These are phyloP conservation scores for Trichosporon sp. DNA, from an alignment of 1,284 basidiomycete genomes.

Conservation along the genomic window DNA sequence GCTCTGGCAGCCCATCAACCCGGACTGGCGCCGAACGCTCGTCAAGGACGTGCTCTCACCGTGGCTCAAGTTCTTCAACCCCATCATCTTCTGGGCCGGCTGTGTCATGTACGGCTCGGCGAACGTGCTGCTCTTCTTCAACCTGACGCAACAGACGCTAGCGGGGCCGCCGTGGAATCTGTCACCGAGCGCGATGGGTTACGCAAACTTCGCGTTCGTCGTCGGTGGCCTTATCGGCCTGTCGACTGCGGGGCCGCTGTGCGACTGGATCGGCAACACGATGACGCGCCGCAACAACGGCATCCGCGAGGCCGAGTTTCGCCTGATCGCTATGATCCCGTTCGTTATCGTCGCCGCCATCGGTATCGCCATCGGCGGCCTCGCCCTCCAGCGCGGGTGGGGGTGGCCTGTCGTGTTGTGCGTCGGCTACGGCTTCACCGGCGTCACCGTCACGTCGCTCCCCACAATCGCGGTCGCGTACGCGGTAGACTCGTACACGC, in stretches of 20 bases:
- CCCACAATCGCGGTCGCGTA: conserved; percentile 16
- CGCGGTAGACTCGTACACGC: conserved; percentile 22
- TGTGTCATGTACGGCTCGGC: conserved; percentile 9
- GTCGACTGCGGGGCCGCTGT: conserved; percentile 14
- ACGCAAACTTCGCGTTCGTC: conserved; percentile 20
- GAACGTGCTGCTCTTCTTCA: conserved; percentile 17
- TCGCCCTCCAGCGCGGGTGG: conserved; percentile 12
- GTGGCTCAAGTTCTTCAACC: conserved; percentile 17
- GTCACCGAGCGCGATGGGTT: conserved; percentile 8
- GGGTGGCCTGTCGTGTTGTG: conserved; percentile 12
- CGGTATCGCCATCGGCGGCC: conserved; percentile 12
- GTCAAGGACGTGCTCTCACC: conserved; percentile 15
- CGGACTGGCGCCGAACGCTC: conserved; percentile 13
- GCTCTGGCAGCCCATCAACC: conserved; percentile 16
- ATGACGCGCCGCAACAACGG: conserved; percentile 15
- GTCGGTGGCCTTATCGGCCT: conserved; percentile 19
- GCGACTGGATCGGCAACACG: conserved; percentile 13
- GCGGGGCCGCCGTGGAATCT: conserved; percentile 11
- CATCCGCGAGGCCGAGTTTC: conserved; percentile 21
- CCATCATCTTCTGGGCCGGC: conserved; percentile 20
- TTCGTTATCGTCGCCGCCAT: conserved; percentile 3
- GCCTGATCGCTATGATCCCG: conserved; percentile 20
- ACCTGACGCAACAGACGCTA: conserved; percentile 13
- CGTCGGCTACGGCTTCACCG: conserved; percentile 12
- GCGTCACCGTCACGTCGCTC: conserved; percentile 14